Base-by-base conservation (phyloP, 768 basidiomycete species). In the Termitomyces sp. region DNA sequence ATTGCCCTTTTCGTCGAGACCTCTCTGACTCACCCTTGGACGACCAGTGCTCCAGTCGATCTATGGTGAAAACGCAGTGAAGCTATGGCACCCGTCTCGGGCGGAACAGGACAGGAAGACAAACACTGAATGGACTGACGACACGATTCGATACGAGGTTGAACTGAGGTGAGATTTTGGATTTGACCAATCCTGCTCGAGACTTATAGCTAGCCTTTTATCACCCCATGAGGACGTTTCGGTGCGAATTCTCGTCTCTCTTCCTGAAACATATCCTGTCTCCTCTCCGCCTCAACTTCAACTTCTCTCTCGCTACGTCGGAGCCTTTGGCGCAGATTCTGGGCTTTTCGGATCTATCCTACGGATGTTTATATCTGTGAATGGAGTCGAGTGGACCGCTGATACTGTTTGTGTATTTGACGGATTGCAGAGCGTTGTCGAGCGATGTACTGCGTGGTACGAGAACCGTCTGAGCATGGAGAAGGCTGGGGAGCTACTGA, bases 391-490 rank as follows among this genome's bases (percentile, higher is more conserved):
- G 61, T 95, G 89, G 84, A 74, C 77, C 3, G 75, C 81, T 23
- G 91, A 86, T 31, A 77, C 76, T 1, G 86, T 94, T 17, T 92
- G 90, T 61, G 88, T 95, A 12, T 95, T 94, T 65, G 93, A 95
- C 60, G 93, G 93, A 11, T 70, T 95, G 27, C 90, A 93, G 69
- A 84, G 77, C 63, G 82, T 90, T 10, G 69, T 87, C 31, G 90
- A 92, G 46, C 74, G 76, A 16, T 87, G 86, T 59, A 73, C 77
- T 23, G 64, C 66, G 38, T 95, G 92, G 92, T 89, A 91, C 62
- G 79, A 80, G 58, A 82, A 85, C n/a, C 83, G 77, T 17, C 71
- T 88, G 25, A 83, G 74, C 63, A 73, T 70, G 25, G 83, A 83
- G 51, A 82, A 77, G 40, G 80, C 75, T 1, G 82, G 77, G 1